Conservation (phyloP, 495 filamentous ascomycete genomes). For the Podospora pseudoanserina region DNA sequence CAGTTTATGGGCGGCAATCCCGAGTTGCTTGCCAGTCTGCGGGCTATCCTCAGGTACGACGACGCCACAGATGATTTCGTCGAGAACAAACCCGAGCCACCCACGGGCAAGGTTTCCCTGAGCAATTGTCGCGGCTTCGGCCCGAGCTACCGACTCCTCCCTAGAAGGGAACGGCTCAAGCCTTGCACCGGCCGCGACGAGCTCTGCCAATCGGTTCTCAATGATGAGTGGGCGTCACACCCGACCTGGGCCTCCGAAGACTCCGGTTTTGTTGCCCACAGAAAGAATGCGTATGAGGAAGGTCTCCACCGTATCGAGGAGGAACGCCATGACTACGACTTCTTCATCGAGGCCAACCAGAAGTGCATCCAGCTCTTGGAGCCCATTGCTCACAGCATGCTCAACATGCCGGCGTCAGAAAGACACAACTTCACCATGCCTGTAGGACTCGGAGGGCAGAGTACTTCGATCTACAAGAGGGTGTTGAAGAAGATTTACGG, state of each 20-base stretch:
- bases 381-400: slow-evolving; percentile 84
- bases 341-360: slow-evolving; percentile 89
- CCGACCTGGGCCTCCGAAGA: slow-evolving; percentile 99
- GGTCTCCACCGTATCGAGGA: slow-evolving; percentile 93
- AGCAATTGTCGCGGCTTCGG: slow-evolving; percentile 91
- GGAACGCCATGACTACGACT: slow-evolving; percentile 97
- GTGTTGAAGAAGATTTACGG: slow-evolving; percentile 99
- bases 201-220: slow-evolving; percentile 84
- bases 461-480: slow-evolving; percentile 91
- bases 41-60: slow-evolving; percentile 63
- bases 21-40: slow-evolving; percentile 84
- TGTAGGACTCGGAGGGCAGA: slow-evolving; percentile 82
- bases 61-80: slow-evolving; percentile 72
- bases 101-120: slow-evolving; percentile 72
- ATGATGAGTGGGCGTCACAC: slow-evolving; percentile 98
- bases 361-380: slow-evolving; percentile 94
- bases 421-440: slow-evolving; percentile 70
- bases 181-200: slow-evolving; percentile 90
- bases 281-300: slow-evolving; percentile 93
- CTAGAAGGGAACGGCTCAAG: slow-evolving; percentile 81
- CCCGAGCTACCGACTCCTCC: slow-evolving; percentile 89
- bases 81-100: slow-evolving; percentile 69
- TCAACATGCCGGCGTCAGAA: slow-evolving; percentile 67
- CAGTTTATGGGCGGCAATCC: slow-evolving; percentile 83
- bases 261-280: slow-evolving; percentile 94